Conservation (phyloP, 1,284 basidiomycete genomes). For the Filobasidium uniguttulatum region DNA sequence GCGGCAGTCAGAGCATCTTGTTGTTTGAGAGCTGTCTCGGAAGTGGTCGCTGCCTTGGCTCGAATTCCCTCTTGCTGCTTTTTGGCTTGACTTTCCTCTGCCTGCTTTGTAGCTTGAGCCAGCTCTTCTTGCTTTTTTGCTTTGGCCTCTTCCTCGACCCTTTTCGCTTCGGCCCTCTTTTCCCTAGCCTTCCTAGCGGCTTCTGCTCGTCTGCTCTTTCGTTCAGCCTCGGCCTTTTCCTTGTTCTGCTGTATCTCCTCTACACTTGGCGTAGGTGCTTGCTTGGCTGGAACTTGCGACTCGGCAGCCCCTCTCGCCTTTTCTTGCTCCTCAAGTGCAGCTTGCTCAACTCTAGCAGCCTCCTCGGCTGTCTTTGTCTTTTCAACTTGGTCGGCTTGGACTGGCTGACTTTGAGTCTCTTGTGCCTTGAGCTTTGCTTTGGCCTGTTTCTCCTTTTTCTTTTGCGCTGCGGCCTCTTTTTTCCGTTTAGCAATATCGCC, state of each 20-base stretch:
- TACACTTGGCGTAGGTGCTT: too few relatives aligned
- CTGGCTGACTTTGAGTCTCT: too few relatives aligned
- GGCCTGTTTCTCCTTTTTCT: background rate
- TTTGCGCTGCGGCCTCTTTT: background rate
- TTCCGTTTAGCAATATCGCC: background rate
- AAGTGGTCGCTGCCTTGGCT: background rate
- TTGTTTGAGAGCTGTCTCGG: too few relatives aligned
- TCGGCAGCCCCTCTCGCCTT: background rate
- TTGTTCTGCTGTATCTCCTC: background rate
- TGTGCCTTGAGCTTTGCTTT: background rate
- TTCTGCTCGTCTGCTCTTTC: background rate
- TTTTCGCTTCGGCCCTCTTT: background rate
- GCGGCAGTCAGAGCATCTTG: too few relatives aligned
- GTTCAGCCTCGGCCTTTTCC: background rate
- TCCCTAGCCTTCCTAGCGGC: background rate
- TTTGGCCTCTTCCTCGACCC: background rate
- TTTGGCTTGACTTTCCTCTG: background rate
- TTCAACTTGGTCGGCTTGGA: too few relatives aligned
- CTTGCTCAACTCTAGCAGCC: background rate
- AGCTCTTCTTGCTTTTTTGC: background rate
- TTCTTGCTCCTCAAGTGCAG: background rate
- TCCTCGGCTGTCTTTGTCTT: background rate
- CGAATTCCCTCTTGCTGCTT: background rate
- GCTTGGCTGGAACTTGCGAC: too few relatives aligned
- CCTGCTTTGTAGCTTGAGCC: background rate